phyloP scores from a whole-genome alignment of 306 rosid genomes.

The Cucumis hystrix region DNA sequence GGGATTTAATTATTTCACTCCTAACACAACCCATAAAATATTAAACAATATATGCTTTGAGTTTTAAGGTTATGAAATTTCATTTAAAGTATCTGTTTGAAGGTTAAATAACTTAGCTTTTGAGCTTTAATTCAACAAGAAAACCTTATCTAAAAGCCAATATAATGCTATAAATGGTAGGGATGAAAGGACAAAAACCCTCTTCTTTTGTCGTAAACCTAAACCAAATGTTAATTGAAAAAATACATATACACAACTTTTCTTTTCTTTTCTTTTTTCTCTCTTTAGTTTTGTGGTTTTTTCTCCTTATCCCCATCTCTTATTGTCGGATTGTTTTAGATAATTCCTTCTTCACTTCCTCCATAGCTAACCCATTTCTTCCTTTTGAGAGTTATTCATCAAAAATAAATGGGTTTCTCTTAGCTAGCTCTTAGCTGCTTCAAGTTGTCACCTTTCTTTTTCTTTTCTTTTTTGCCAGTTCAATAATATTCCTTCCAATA shows the following conservation, averaged over 20 bases:
- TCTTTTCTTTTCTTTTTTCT: not conserved
- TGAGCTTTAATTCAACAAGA: too few species aligned
- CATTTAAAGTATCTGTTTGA: not conserved
- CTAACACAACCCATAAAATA: too few species aligned
- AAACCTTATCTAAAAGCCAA: not conserved
- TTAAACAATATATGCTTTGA: too few species aligned
- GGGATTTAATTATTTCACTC: too few species aligned
- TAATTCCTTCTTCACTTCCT: not conserved
- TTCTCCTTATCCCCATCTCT: not conserved
- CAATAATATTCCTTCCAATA: not conserved
- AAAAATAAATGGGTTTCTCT: not conserved
- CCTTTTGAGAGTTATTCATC: not conserved
- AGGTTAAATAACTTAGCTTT: too few species aligned
- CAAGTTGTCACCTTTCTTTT: not conserved
- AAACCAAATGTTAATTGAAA: not conserved
- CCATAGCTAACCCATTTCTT: not conserved
- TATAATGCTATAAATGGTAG: not conserved
- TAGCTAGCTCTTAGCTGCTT: constrained; percentile 5
- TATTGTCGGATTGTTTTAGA: not conserved
- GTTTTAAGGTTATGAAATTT: too few species aligned
- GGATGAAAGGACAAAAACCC: not conserved
- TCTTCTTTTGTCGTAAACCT: not conserved
- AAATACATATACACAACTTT: not conserved
- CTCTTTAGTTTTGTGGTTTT: not conserved
- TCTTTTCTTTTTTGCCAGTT: not conserved